Base-by-base conservation (phyloP, 805 yeast genomes). In the Saccharomyces jurei region DNA sequence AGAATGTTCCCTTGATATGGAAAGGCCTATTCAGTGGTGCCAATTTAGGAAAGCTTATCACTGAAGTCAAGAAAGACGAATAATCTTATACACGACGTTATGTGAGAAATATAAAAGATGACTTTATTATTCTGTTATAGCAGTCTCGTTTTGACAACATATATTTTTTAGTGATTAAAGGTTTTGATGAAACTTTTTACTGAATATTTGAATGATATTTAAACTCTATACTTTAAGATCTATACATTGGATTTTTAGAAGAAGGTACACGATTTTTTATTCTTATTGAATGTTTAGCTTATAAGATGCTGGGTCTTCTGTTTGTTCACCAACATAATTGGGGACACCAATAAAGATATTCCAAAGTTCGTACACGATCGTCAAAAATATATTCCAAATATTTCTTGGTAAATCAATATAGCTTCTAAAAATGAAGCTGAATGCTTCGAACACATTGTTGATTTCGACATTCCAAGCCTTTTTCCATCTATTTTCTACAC, bases 361-460 rank as follows among this genome's bases (percentile, higher is more conserved):
- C 97, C 97, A 92, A 67, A 80, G 76, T 44, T 75, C 72, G 55
- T 77, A 78, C 41, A 80, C 49, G 56, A 82, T 74, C 53, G 76
- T 72, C 50, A 89, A 59, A 9, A 71, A 59, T 53, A 81, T 59
- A 41, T 79, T 77, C 71, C 78, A 81, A 1, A 87, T 46, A 53
- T 82, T 79, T 53, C 74, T 74, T 10, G 97, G 97, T 58, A 92
- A 78, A 44, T 83, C 77, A 50, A 76, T 61, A 69, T 92, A 91
- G 49, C 96, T 83, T 27, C 70, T 64, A 53, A 80, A 68, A 22
- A 92, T 80, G 70, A 88, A 90, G 56, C 69, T 71, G 36, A 87
- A 61, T 0, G 94, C 96, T 11, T 72, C 79, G 56, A 69, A 65
- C 9, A 87, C 81, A 28, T 79, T 82, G 13, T 62, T 63, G 31